Percentiles rank a stretch among this genome's conserved stretches.
Evolutionary conservation across 306 rosid genomes (phyloP).

Genomic region (Rosa multiflora): DNA sequence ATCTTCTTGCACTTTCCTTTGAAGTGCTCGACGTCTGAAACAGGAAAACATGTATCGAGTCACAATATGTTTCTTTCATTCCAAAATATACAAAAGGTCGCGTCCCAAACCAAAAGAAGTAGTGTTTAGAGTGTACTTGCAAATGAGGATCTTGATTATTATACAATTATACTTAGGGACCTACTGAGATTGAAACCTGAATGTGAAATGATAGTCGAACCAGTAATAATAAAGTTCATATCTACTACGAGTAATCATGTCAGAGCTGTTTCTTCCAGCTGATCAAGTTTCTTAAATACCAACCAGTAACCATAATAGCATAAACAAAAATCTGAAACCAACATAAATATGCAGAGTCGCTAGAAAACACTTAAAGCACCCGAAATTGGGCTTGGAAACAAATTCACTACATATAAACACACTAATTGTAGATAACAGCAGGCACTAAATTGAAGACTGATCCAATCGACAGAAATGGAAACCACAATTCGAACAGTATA

Average conservation of each 20-base stretch:
- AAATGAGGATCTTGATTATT: not conserved
- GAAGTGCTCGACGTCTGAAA: slow-evolving; percentile 77
- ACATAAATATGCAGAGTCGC: not conserved
- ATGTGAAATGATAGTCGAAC: not conserved
- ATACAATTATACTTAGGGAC: too few species aligned
- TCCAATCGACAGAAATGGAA: not conserved
- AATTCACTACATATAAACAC: not conserved
- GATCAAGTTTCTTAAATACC: not conserved
- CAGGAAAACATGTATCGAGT: slow-evolving; percentile 9
- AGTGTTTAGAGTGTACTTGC: not conserved
- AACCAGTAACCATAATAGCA: not conserved
- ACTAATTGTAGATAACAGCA: not conserved
- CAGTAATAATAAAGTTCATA: not conserved
- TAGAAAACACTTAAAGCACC: too few species aligned
- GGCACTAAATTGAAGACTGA: not conserved
- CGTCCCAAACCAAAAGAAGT: not conserved
- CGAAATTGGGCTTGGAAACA: not conserved
- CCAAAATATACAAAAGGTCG: not conserved
- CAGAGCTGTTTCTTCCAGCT: not conserved
- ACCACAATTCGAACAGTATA: not conserved
- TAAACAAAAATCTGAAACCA: not conserved
- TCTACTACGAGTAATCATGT: not conserved
- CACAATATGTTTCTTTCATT: not conserved
- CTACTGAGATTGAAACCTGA: not conserved
- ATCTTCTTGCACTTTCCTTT: slow-evolving; percentile 78